Base-by-base conservation (phyloP, 495 filamentous ascomycete species). In the Aspergillus avenaceus region DNA sequence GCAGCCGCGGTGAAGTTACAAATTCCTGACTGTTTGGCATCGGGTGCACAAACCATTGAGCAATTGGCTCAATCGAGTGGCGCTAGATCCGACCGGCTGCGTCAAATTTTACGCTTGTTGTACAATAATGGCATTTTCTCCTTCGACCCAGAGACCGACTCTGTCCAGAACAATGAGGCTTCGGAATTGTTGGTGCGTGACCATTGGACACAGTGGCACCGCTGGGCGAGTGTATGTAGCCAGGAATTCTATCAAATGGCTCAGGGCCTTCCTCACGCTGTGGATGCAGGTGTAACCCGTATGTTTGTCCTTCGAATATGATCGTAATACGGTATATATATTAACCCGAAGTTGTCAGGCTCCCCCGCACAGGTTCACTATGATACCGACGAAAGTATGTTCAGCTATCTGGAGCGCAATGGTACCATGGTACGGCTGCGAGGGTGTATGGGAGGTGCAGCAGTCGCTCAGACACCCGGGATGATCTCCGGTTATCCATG, bases 401-500 rank as follows among this genome's bases (percentile, higher is more conserved):
- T 31, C 28, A 21, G 12, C 11, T 32, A 46, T 28, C 31, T 46
- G 13, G 14, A 13, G 5, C 13, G 21, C 8, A 13, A 14, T 4
- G 44, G 26, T 16, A 31, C 25, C 25, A 12, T 46, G 32, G 9
- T 16, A n/a, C 25, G 21, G 22, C 32, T 46, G 7, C 44, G 32
- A 9, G 25, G 44, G 12, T 31, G 25, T 8, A 18, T 46, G 22
- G 24, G 19, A 8, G 44, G 12, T 26, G 44, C 25, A 31, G 44
- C 44, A 2, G 32, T 11, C 25, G 44, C 44, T 11, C 44, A 46
- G 4, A 27, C 44, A 9, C 44, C 44, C 11, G 44, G 44, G 1
- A 46, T 46, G 7, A 12, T 46, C 25, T 25, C 26, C 44, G 44
- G 32, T 32, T 46, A 46, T 32, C 44, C 44, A 0, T 46, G 44